Evolutionary conservation across 495 filamentous ascomycete genomes (phyloP).

Genomic region (Neurospora africana): DNA sequence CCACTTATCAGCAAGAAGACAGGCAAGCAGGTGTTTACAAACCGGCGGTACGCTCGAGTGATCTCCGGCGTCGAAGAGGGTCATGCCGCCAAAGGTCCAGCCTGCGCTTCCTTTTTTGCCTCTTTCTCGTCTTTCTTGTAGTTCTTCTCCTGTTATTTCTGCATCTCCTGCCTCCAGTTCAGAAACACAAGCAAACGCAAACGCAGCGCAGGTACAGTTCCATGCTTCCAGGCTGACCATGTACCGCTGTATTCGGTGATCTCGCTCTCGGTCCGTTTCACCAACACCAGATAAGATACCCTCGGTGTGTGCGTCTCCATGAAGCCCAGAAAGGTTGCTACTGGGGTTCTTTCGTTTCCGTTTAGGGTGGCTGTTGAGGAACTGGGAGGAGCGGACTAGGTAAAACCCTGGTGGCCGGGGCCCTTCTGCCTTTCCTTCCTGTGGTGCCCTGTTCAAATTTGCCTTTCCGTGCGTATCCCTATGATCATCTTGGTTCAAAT

Average conservation of each 20-base stretch:
- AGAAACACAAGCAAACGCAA: slow-evolving; percentile 58
- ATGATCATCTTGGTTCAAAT: too few species aligned
- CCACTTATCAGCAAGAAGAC: slow-evolving; percentile 64
- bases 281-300: background rate
- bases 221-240: slow-evolving; percentile 65
- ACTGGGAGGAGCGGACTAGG: slow-evolving; percentile 28
- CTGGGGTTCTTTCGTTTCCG: slow-evolving; percentile 10
- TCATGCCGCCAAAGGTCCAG: slow-evolving; percentile 34
- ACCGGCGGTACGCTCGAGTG: slow-evolving; percentile 35
- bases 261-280: background rate
- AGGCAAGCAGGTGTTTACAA: slow-evolving; percentile 87
- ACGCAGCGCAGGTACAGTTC: slow-evolving; percentile 83
- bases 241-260: slow-evolving; percentile 34
- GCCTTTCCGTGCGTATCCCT: background rate
- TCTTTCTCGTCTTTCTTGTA: background rate
- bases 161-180: background rate
- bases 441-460: background rate
- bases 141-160: background rate
- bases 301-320: slow-evolving; percentile 11
- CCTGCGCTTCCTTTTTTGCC: background rate
- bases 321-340: slow-evolving; percentile 1
- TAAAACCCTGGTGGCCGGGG: slow-evolving; percentile 15
- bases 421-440: background rate
- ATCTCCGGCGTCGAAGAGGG: slow-evolving; percentile 15
- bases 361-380: slow-evolving; percentile 6